These are phyloP conservation scores for Blastocystis sp. DNA, from an alignment of 352 stramenopile genomes.

Conservation along the genomic window DNA sequence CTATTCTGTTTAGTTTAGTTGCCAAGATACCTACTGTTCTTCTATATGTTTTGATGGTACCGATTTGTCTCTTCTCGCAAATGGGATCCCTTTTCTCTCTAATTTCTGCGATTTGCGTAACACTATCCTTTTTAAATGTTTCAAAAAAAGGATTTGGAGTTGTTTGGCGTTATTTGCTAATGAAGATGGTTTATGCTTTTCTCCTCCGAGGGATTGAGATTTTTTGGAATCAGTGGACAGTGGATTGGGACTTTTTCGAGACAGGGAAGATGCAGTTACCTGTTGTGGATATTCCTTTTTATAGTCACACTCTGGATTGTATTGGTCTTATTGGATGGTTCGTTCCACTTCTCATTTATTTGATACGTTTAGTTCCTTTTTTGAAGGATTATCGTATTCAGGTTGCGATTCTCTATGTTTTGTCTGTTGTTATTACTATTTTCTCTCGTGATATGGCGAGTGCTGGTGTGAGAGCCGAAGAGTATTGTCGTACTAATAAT, in stretches of 20 bases:
- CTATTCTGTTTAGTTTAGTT: slow-evolving; percentile 8
- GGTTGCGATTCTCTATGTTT: slow-evolving; percentile 37
- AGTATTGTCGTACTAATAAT: not conserved
- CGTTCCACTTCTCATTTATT: slow-evolving; percentile 23
- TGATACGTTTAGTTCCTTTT: slow-evolving; percentile 23
- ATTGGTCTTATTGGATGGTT: slow-evolving; percentile 54
- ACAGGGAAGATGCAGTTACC: slow-evolving; percentile 21
- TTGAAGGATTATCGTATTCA: slow-evolving; percentile 46
- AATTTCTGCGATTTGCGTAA: slow-evolving; percentile 31
- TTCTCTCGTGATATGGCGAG: slow-evolving; percentile 6
- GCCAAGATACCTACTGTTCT: not conserved
- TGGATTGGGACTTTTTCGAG: slow-evolving; percentile 50
- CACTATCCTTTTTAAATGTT: slow-evolving; percentile 46
- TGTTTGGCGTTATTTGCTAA: slow-evolving; percentile 39
- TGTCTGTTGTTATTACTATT: not conserved
- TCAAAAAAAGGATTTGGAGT: slow-evolving; percentile 51
- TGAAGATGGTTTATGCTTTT: slow-evolving; percentile 50
- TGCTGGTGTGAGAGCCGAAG: not conserved
- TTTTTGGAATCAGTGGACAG: slow-evolving; percentile 38
- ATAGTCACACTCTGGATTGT: slow-evolving; percentile 18
- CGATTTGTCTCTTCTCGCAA: slow-evolving; percentile 12
- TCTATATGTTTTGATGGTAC: not conserved
- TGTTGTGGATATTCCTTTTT: slow-evolving; percentile 22
- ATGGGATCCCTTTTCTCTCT: slow-evolving; percentile 60
- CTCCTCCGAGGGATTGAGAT: slow-evolving; percentile 21